Evolutionary conservation across 768 basidiomycete species (phyloP).

Genomic region (Podaxis pistillaris): DNA sequence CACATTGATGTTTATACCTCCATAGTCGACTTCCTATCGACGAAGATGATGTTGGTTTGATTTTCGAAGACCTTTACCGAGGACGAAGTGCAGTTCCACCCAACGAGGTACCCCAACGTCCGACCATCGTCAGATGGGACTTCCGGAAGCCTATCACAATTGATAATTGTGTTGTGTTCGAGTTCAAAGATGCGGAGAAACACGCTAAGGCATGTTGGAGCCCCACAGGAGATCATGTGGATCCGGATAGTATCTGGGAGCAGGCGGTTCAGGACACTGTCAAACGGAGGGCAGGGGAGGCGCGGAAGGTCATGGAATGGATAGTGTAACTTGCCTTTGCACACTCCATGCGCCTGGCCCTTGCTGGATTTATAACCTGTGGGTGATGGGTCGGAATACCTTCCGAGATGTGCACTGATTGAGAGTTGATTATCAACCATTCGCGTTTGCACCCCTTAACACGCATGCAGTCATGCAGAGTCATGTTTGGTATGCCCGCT

Average conservation of each 20-base stretch:
- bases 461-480: too few species aligned
- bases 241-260: constrained; percentile 70
- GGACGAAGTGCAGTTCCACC: constrained; percentile 81
- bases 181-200: constrained; percentile 66
- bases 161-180: constrained; percentile 89
- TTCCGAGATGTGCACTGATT: too few species aligned
- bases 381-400: too few species aligned
- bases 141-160: constrained; percentile 54
- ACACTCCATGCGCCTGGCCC: background rate
- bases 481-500: too few species aligned
- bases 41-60: constrained; percentile 77
- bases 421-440: too few species aligned
- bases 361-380: too few species aligned
- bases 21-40: constrained; percentile 72
- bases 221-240: constrained; percentile 24
- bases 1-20: background rate
- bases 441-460: too few species aligned
- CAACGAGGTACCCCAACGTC: constrained; percentile 65
- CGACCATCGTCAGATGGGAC: constrained; percentile 84
- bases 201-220: constrained; percentile 52
- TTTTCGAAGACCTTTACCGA: constrained; percentile 87
- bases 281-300: constrained; percentile 55
- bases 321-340: constrained; percentile 27
- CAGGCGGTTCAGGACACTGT: constrained; percentile 58
- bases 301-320: constrained; percentile 55